phyloP scores from a whole-genome alignment of 345 rosid species.

The Zanthoxylum bungeanum region DNA sequence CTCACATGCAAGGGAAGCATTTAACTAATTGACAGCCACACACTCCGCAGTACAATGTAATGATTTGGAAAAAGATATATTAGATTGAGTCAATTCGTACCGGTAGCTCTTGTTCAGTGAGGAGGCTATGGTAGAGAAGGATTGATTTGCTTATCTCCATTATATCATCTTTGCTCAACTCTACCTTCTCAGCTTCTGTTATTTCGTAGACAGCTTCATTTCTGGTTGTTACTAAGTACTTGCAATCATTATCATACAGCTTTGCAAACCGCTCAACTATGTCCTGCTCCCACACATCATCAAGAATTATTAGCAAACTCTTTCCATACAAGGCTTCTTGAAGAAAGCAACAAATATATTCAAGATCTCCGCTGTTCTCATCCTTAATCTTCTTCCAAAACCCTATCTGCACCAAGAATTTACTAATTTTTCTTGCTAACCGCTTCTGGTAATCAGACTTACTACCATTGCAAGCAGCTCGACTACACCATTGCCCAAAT shows the following conservation, averaged over 20 bases:
- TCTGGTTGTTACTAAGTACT: constrained; percentile 33
- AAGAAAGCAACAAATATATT: constrained; percentile 30
- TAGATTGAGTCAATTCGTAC: constrained; percentile 15
- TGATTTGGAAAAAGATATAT: neutral
- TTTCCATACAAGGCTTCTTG: constrained; percentile 34
- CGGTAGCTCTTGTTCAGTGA: constrained; percentile 27
- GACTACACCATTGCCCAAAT: constrained; percentile 34
- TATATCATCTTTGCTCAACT: constrained; percentile 26
- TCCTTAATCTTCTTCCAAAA: constrained; percentile 27
- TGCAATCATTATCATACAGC: constrained; percentile 31
- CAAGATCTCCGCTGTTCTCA: constrained; percentile 29
- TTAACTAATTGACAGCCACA: neutral
- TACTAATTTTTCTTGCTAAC: constrained; percentile 28
- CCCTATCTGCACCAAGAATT: constrained; percentile 29
- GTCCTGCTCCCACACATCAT: constrained; percentile 41
- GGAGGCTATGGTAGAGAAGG: constrained; percentile 34
- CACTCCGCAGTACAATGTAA: neutral
- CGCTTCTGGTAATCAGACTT: constrained; percentile 30
- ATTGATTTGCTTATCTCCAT: constrained; percentile 32
- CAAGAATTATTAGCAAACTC: constrained; percentile 32
- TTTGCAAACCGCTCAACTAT: constrained; percentile 36
- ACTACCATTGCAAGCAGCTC: constrained; percentile 30
- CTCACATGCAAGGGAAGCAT: neutral
- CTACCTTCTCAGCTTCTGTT: constrained; percentile 36
- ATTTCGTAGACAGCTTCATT: constrained; percentile 35